Percentiles rank a stretch among this genome's conserved stretches.
These are phyloP conservation scores for Antarctomyces pellizariae DNA, from an alignment of 495 filamentous ascomycete species.

Conservation along the genomic window DNA sequence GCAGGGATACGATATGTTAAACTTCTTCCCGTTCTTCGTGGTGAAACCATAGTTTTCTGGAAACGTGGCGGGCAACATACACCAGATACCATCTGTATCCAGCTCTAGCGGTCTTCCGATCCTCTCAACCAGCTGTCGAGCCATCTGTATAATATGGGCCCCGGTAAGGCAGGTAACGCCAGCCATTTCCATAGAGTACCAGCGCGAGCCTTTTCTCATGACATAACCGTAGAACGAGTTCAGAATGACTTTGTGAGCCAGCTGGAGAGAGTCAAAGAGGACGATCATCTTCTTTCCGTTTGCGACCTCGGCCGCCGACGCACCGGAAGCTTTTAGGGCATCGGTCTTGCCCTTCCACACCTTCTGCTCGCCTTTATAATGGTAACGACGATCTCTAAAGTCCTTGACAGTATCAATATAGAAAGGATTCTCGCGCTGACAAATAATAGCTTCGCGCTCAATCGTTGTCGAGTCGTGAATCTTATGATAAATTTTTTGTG, in stretches of 20 bases:
- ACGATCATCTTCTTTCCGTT: slow-evolving; percentile 97
- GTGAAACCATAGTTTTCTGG: slow-evolving; percentile 93
- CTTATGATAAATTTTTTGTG: slow-evolving; percentile 98
- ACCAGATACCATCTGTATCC: slow-evolving; percentile 99
- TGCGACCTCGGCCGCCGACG: slow-evolving; percentile 54
- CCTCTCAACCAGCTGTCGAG: slow-evolving; percentile 77
- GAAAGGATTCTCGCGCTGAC: slow-evolving; percentile 94
- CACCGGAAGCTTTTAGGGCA: slow-evolving; percentile 57
- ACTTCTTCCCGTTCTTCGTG: slow-evolving; percentile 82
- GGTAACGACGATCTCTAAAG: slow-evolving; percentile 89
- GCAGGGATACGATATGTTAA: slow-evolving; percentile 89
- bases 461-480: slow-evolving; percentile 91
- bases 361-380: slow-evolving; percentile 96
- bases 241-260: slow-evolving; percentile 96
- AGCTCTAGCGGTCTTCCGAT: slow-evolving; percentile 86
- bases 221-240: slow-evolving; percentile 99
- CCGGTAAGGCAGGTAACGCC: slow-evolving; percentile 95
- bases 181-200: slow-evolving; percentile 99
- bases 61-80: slow-evolving; percentile 92
- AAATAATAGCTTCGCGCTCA: slow-evolving; percentile 90
- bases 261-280: slow-evolving; percentile 83
- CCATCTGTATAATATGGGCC: slow-evolving; percentile 94
- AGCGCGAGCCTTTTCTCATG: slow-evolving; percentile 94
- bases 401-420: slow-evolving; percentile 90
- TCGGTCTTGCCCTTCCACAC: slow-evolving; percentile 96